Conservation (phyloP, 2,329 filamentous ascomycete species). For the Akanthomyces muscarius region DNA sequence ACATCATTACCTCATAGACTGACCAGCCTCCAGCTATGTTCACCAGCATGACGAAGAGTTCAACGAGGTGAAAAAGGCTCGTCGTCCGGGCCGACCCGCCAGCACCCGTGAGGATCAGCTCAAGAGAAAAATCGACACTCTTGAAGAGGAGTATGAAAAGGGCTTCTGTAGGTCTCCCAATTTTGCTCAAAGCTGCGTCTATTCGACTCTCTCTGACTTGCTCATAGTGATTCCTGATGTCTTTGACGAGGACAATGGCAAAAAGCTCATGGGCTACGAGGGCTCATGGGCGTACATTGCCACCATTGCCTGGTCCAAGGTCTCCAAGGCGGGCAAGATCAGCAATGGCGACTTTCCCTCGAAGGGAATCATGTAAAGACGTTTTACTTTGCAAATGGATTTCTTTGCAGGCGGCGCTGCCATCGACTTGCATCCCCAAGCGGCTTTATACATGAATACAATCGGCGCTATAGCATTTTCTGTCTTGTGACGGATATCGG, state of each 20-base stretch:
- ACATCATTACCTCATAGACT: neutral
- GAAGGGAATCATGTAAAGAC: conserved; percentile 28
- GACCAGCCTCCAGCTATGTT: conserved; percentile 50
- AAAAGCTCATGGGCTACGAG: conserved; percentile 69
- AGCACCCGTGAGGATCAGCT: conserved; percentile 74
- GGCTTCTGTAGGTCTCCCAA: conserved; percentile 65
- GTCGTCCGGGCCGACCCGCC: conserved; percentile 75
- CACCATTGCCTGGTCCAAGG: conserved; percentile 70
- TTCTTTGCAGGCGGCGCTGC: neutral
- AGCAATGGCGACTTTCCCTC: conserved; percentile 77
- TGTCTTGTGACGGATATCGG: too few relatives aligned
- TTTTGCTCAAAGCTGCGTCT: neutral
- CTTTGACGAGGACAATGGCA: conserved; percentile 59
- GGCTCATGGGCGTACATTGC: conserved; percentile 79
- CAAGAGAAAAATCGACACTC: conserved; percentile 62
- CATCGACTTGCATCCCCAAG: neutral
- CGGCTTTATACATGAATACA: too few relatives aligned
- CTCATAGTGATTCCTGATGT: conserved; percentile 70
- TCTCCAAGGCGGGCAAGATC: conserved; percentile 61
- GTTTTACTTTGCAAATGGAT: neutral
- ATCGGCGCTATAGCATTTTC: too few relatives aligned
- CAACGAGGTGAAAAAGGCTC: conserved; percentile 58
- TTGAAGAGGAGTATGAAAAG: conserved; percentile 74
- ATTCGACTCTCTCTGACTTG: neutral
- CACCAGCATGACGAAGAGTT: conserved; percentile 70